Evolutionary conservation across 2,329 filamentous ascomycete species (phyloP).

Genomic region (Trichophyton simii): DNA sequence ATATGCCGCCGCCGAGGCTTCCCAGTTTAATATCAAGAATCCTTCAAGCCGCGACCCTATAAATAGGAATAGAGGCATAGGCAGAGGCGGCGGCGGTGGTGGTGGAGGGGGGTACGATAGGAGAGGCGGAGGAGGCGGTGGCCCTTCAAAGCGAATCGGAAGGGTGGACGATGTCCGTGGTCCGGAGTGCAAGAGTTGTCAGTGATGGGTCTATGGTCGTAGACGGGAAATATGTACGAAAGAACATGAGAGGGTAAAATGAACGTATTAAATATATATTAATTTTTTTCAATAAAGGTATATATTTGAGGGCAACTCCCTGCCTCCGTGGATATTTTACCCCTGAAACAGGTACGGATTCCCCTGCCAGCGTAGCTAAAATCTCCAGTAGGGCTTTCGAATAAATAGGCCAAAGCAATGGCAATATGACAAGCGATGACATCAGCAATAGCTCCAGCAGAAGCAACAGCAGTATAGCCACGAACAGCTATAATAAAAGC

Average conservation of each 20-base stretch:
- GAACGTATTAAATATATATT: too few species aligned
- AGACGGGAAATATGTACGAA: not conserved
- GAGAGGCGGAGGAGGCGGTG: conserved; percentile 17
- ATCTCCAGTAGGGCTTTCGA: too few species aligned
- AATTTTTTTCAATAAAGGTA: too few species aligned
- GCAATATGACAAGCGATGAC: too few species aligned
- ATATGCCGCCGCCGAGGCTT: conserved; percentile 34
- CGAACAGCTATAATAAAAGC: too few species aligned
- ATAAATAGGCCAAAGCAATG: too few species aligned
- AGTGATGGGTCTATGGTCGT: not conserved
- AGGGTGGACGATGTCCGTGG: conserved; percentile 37
- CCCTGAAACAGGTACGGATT: too few species aligned
- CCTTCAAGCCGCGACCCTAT: conserved; percentile 18
- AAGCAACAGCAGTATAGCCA: too few species aligned
- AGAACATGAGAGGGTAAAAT: not conserved
- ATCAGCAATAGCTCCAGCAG: too few species aligned
- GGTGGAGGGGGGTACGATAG: conserved; percentile 6
- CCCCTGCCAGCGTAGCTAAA: too few species aligned
- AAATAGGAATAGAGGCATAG: conserved; percentile 7
- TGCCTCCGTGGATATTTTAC: too few species aligned
- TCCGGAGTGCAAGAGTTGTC: conserved; percentile 36
- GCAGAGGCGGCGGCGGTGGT: conserved; percentile 1
- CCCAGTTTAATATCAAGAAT: conserved; percentile 33
- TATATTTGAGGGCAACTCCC: too few species aligned
- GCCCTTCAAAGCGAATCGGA: conserved; percentile 29